Conservation (phyloP, 345 rosid genomes). For the Toxicodendron radicans region DNA sequence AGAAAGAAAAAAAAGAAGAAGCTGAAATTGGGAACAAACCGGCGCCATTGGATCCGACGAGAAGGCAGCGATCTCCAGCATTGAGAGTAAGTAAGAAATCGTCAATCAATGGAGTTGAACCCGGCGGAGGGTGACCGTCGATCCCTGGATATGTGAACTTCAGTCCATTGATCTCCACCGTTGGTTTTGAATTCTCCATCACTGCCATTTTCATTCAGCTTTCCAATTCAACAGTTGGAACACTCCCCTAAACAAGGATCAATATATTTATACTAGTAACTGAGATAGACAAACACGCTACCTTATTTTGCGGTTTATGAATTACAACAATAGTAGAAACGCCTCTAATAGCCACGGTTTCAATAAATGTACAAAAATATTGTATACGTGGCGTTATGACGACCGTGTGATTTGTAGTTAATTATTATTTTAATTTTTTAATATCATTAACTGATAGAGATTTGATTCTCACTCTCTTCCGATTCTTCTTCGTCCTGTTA, state of each 20-base stretch:
- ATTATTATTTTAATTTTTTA: not conserved
- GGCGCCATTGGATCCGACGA: slow-evolving; percentile 98
- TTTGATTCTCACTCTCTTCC: not conserved
- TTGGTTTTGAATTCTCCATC: slow-evolving; percentile 36
- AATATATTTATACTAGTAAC: not conserved
- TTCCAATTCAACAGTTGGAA: not conserved
- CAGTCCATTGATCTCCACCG: slow-evolving; percentile 70
- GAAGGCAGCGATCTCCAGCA: slow-evolving; percentile 82
- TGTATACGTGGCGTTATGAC: slow-evolving; percentile 2
- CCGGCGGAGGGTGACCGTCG: slow-evolving; percentile 93
- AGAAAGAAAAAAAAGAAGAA: not conserved
- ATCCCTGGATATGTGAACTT: slow-evolving; percentile 93
- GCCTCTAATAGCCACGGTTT: not conserved
- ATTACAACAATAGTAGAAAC: not conserved
- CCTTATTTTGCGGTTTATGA: not conserved
- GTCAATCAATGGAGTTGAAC: slow-evolving; percentile 72
- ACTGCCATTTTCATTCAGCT: slow-evolving; percentile 36
- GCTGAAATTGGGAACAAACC: slow-evolving; percentile 39
- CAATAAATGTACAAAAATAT: not conserved
- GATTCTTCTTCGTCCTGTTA: not conserved
- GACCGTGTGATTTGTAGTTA: not conserved
- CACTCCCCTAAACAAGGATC: not conserved
- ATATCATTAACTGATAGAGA: too few relatives aligned
- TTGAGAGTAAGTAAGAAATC: slow-evolving; percentile 61
- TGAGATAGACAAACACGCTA: not conserved